Evolutionary conservation across 805 yeast species (phyloP), one percentile per base, ranked within the genome.

Genomic region (Suhomyces pyralidae): DNA sequence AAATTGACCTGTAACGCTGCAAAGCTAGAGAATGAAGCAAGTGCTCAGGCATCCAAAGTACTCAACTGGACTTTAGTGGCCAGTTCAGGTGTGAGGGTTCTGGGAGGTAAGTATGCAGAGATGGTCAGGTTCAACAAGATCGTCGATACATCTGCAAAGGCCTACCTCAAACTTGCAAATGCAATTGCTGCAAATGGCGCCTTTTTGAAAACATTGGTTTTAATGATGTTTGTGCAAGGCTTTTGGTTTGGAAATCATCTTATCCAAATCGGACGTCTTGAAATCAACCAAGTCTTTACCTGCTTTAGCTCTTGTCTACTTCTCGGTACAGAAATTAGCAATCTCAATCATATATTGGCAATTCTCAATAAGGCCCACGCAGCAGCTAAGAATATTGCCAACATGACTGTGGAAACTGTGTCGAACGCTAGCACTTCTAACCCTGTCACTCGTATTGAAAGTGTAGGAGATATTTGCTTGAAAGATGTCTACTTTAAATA

Each of bases 201-300:
- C 0, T 43, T 80, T 0, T 67, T 86, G 48, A 80, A 85, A 59
- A 69, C 80, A 22, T 58, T 92, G 3, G 78, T 86, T 0, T 71
- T 90, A 38, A 64, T 84, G 63, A 85, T 91, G 84, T 91, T 93
- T 73, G 88, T 92, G 2, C 97, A 90, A 67, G 96, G 93, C 0
- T 88, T 94, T 61, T 91, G 96, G 90, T 93, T 86, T 70, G 99
- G 98, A 1, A 80, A 86, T 26, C 76, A 76, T 45, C 78, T 88
- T 74, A 85, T 90, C 3, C 67, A 69, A 34, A 66, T 69, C 5
- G 81, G 82, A 0, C 74, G 78, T 7, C 63, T 84, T 12, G 59
- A 72, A 1, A 71, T 90, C 2, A 86, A 88, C 10, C 78, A 83
- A 40, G 89, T 93, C 0, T 71, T 94, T 48, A 86, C 97, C 0